Evolutionary conservation across 2,329 filamentous ascomycete species (phyloP).

Genomic region (Beauveria varroae): DNA sequence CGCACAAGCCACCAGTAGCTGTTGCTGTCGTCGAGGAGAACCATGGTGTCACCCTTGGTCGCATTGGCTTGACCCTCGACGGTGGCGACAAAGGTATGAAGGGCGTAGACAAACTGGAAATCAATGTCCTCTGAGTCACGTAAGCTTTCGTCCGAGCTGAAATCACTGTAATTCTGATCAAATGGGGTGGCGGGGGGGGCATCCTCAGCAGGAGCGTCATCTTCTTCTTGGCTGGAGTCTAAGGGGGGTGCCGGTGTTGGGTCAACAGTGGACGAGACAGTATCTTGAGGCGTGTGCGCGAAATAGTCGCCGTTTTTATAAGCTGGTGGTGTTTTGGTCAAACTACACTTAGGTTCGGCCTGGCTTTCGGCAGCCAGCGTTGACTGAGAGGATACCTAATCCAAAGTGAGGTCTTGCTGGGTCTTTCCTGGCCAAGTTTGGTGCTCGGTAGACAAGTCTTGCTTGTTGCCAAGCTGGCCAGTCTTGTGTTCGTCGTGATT

Average conservation of each 20-base stretch:
- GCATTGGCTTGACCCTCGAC: constrained; percentile 98
- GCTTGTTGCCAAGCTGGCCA: not conserved
- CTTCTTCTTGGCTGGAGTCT: constrained; percentile 26
- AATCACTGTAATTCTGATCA: constrained; percentile 59
- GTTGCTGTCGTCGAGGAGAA: constrained; percentile 94
- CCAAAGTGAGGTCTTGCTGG: not conserved
- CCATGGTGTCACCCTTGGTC: constrained; percentile 98
- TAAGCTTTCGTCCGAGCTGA: constrained; percentile 77
- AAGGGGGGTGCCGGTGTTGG: not conserved
- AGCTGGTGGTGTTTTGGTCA: not conserved
- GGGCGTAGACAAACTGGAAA: constrained; percentile 97
- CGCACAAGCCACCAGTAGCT: constrained; percentile 99
- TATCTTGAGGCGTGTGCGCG: not conserved
- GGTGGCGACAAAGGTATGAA: constrained; percentile 95
- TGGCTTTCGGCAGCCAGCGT: not conserved
- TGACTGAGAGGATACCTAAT: constrained; percentile 2
- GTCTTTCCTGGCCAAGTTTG: no score
- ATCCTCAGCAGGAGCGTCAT: constrained; percentile 44
- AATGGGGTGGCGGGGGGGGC: constrained; percentile 47
- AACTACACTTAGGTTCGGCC: not conserved
- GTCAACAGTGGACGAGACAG: not conserved
- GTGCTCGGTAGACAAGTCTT: not conserved
- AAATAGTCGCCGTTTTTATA: not conserved
- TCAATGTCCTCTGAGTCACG: constrained; percentile 95
- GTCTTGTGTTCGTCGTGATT: not conserved